Evolutionary conservation across 768 basidiomycete species (phyloP).

Genomic region (Lentinula boryana): DNA sequence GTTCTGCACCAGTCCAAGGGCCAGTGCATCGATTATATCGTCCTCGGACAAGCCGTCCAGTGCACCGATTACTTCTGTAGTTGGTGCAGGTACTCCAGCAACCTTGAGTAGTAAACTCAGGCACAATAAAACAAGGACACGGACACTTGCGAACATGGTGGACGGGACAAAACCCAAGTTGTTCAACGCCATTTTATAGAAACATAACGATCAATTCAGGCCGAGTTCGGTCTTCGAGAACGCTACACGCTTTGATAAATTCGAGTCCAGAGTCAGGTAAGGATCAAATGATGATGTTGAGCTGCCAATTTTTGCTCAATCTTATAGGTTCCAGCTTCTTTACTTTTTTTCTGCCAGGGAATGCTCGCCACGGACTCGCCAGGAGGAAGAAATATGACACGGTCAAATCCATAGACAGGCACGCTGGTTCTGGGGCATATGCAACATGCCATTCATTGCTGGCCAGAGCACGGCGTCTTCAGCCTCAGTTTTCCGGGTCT

Average conservation of each 20-base stretch:
- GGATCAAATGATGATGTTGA: neutral
- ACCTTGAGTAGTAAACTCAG: conserved; percentile 17
- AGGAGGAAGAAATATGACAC: neutral
- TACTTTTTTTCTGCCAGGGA: neutral
- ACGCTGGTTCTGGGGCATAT: neutral
- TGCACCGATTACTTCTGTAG: conserved; percentile 2
- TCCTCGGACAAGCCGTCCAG: conserved; percentile 22
- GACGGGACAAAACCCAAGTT: neutral
- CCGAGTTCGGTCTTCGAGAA: neutral
- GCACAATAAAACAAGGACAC: neutral
- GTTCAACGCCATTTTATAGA: neutral
- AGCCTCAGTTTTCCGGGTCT: neutral
- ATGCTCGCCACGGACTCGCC: neutral
- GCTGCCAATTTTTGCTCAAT: neutral
- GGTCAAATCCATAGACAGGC: neutral
- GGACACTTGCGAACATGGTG: neutral
- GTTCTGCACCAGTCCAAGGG: conserved; percentile 32
- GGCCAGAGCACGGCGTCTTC: neutral
- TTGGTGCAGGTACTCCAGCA: conserved; percentile 12
- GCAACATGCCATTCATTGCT: neutral
- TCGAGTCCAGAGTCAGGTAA: neutral
- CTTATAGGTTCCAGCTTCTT: neutral
- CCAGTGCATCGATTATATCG: conserved; percentile 32
- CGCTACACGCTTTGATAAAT: neutral
- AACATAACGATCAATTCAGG: neutral